phyloP scores from a whole-genome alignment of 2,329 filamentous ascomycete species.

The Dothistroma pini region DNA sequence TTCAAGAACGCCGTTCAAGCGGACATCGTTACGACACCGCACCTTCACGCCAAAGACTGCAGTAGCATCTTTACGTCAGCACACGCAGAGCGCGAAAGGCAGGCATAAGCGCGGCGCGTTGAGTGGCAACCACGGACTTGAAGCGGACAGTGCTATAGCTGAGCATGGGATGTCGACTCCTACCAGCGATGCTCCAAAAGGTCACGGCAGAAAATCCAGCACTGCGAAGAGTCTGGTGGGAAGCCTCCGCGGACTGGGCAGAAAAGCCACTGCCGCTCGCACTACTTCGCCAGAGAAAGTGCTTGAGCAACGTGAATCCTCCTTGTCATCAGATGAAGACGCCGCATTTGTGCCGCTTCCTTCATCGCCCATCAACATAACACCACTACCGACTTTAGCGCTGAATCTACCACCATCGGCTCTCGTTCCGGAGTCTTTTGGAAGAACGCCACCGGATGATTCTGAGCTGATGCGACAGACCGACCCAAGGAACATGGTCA shows the following conservation, averaged over 20 bases:
- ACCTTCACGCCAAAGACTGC: slow-evolving; percentile 20
- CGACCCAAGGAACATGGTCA: slow-evolving; percentile 6
- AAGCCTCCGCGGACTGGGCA: slow-evolving; percentile 23
- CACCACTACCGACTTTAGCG: slow-evolving; percentile 23
- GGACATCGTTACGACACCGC: slow-evolving; percentile 11
- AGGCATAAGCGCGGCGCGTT: slow-evolving; percentile 8
- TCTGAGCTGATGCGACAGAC: slow-evolving; percentile 14
- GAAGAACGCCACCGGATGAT: slow-evolving; percentile 7
- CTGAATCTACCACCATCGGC: slow-evolving; percentile 25
- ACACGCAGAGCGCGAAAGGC: slow-evolving; percentile 16
- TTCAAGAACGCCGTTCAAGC: slow-evolving; percentile 15
- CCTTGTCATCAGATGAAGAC: slow-evolving; percentile 11
- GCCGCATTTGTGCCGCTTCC: slow-evolving; percentile 22
- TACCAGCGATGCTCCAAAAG: slow-evolving; percentile 1
- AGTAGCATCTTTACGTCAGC: slow-evolving; percentile 21
- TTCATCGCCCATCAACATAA: slow-evolving; percentile 27
- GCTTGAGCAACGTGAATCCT: slow-evolving; percentile 2
- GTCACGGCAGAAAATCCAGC: slow-evolving; percentile 20
- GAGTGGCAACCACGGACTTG: background rate
- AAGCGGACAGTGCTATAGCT: background rate
- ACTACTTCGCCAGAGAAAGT: slow-evolving; percentile 8
- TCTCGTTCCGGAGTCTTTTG: slow-evolving; percentile 20
- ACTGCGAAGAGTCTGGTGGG: slow-evolving; percentile 26
- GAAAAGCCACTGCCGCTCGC: slow-evolving; percentile 8
- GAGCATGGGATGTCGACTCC: background rate